A percentile compares a stretch with the other conserved stretches of the same genome.
These are phyloP conservation scores for Dryas alaskensis DNA, from an alignment of 306 rosid species.

Conservation along the genomic window DNA sequence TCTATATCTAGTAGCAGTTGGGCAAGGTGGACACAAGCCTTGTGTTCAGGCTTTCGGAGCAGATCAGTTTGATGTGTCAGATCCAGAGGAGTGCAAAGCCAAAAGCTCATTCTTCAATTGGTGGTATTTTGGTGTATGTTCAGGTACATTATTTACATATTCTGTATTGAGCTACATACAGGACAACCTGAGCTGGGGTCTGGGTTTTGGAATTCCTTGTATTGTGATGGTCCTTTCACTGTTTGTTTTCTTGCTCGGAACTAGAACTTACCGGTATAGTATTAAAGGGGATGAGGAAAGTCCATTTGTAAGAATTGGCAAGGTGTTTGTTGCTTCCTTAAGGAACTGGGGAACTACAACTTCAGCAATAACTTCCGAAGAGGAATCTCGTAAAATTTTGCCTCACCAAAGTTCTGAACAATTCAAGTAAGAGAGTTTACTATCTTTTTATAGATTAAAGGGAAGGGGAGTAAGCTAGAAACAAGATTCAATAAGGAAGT, in stretches of 20 bases:
- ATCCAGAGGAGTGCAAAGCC: slow-evolving; percentile 58
- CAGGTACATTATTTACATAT: slow-evolving; percentile 33
- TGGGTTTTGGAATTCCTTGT: slow-evolving; percentile 41
- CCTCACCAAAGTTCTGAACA: slow-evolving; percentile 34
- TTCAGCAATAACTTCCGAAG: slow-evolving; percentile 21
- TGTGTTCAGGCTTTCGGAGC: slow-evolving; percentile 85
- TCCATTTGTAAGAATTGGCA: slow-evolving; percentile 48
- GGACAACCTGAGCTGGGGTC: slow-evolving; percentile 40
- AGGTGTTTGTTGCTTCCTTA: slow-evolving; percentile 38
- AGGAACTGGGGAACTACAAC: slow-evolving; percentile 30
- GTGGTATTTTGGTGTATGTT: slow-evolving; percentile 63
- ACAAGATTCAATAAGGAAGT: not conserved
- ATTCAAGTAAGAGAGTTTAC: slow-evolving; percentile 36
- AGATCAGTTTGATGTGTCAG: slow-evolving; percentile 61
- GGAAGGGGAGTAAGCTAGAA: not conserved
- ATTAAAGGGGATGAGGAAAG: slow-evolving; percentile 26
- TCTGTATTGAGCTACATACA: slow-evolving; percentile 42
- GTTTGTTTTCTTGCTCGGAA: slow-evolving; percentile 28
- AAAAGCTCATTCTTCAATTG: slow-evolving; percentile 83
- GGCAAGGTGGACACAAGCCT: slow-evolving; percentile 76
- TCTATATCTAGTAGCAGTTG: slow-evolving; percentile 60
- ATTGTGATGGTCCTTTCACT: slow-evolving; percentile 26
- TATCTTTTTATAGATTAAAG: not conserved
- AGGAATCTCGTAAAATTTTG: slow-evolving; percentile 35
- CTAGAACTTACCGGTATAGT: slow-evolving; percentile 29